Evolutionary conservation across 306 rosid species (phyloP).

Genomic region (Hippophae rhamnoides): DNA sequence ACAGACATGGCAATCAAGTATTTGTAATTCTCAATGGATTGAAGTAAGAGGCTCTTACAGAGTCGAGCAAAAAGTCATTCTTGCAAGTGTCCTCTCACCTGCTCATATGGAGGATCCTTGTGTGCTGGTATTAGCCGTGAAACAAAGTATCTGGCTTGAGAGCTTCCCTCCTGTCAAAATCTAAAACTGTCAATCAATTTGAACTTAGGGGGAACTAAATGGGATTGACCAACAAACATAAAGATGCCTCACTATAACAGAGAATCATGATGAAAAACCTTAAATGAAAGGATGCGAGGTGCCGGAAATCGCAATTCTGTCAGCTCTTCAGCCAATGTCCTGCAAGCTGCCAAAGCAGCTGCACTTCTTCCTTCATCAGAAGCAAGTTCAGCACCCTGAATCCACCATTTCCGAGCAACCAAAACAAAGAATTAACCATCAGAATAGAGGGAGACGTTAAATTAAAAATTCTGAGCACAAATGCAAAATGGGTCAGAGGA

Average conservation of each 20-base stretch:
- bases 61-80: not conserved
- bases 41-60: not conserved
- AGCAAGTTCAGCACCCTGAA: constrained; percentile 89
- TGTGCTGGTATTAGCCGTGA: constrained; percentile 94
- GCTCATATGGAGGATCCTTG: constrained; percentile 99
- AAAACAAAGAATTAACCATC: not conserved
- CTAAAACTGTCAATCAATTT: not conserved
- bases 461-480: constrained; percentile 7
- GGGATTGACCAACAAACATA: not conserved
- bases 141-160: constrained; percentile 87
- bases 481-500: no score
- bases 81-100: constrained; percentile 38
- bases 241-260: not conserved
- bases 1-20: not conserved
- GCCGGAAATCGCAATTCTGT: constrained; percentile 91
- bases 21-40: not conserved
- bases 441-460: not conserved
- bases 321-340: constrained; percentile 95
- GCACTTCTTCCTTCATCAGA: constrained; percentile 90
- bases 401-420: constrained; percentile 21
- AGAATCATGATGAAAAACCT: constrained; percentile 33
- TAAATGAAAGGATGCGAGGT: constrained; percentile 90
- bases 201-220: no score
- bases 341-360: constrained; percentile 91
- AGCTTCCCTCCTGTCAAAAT: constrained; percentile 88